Conservation (phyloP, 192 early-diverging fungal species). For the Funneliformis geosporum region DNA sequence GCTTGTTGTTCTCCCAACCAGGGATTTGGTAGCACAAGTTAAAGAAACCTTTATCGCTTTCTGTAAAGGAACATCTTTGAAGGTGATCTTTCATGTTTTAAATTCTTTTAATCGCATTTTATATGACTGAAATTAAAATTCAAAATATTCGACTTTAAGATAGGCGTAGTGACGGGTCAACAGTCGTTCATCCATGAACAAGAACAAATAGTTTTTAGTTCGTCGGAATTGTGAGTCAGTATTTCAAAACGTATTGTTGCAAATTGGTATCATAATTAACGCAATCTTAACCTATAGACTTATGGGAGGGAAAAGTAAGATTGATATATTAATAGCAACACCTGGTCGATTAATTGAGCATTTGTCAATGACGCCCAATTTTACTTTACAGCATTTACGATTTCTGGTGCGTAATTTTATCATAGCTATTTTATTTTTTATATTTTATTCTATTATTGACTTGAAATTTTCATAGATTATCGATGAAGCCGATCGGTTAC, state of each 20-base stretch:
- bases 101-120: not conserved
- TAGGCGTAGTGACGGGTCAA: constrained; percentile 77
- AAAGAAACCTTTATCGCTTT: constrained; percentile 81
- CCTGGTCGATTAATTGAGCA: constrained; percentile 96
- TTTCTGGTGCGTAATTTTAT: constrained; percentile 64
- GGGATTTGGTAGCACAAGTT: constrained; percentile 90
- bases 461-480: constrained; percentile 49
- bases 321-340: constrained; percentile 92
- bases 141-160: constrained; percentile 24
- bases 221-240: constrained; percentile 29
- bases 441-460: not conserved
- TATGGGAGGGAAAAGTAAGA: constrained; percentile 62
- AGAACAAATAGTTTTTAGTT: constrained; percentile 44
- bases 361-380: constrained; percentile 77
- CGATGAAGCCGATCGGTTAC: constrained; percentile 94
- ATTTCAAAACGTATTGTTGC: no score
- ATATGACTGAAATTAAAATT: not conserved
- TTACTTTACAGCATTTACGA: constrained; percentile 88
- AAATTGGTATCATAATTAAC: not conserved
- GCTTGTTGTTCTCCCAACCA: constrained; percentile 89
- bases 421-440: not conserved
- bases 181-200: constrained; percentile 78
- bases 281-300: constrained; percentile 18
- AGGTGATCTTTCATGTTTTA: constrained; percentile 24
- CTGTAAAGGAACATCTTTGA: constrained; percentile 72